Evolutionary conservation across 768 basidiomycete species (phyloP), one percentile per base, ranked within the genome.

Genomic region (Mycena epipterygia): DNA sequence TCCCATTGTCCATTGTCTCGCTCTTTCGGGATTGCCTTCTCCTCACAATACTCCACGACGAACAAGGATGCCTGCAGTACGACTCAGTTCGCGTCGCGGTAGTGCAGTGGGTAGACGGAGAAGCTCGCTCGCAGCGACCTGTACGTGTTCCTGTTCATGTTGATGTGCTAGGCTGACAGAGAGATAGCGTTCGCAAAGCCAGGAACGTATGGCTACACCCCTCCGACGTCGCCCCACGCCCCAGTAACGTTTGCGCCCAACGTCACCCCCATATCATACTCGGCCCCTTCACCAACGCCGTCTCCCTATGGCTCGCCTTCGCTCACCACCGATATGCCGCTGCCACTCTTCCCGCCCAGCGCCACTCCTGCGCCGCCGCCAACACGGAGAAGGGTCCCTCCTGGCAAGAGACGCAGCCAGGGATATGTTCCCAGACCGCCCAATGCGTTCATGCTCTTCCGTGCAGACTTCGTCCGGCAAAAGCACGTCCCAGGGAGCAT

Each of bases 361-460:
- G 81, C 83, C 21, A 76, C 79, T 0, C 84, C 86, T 0, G 76
- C 83, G 0, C 81, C 82, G 14, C 75, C 84, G 0, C 79, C 84
- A 4, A 74, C 85, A 0, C 83, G 87, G 53, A 82, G 87, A 71
- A 87, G 89, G 0, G 81, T 77, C 2, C 90, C 90, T 1, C 90
- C 89, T 0, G 89, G 88, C 68, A 92, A 90, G 82, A 87, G 90
- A 53, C 85, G 87, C 59, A 84, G 82, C 72, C 86, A 80, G 67
- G 89, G 82, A 17, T 93, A 95, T 77, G 92, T 95, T 56, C 93
- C 93, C 3, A 88, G 93, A 25, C 93, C 93, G 1, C 92, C 93
- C 7, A 95, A 95, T 70, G 93, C 93, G 12, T 95, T 95, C 84
- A 95, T 95, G 85, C 87, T 95, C 73, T 95, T 95, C 84, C 89